Base-by-base conservation (phyloP, 148 eudicot species). In the Heliamphora exappendiculata region DNA sequence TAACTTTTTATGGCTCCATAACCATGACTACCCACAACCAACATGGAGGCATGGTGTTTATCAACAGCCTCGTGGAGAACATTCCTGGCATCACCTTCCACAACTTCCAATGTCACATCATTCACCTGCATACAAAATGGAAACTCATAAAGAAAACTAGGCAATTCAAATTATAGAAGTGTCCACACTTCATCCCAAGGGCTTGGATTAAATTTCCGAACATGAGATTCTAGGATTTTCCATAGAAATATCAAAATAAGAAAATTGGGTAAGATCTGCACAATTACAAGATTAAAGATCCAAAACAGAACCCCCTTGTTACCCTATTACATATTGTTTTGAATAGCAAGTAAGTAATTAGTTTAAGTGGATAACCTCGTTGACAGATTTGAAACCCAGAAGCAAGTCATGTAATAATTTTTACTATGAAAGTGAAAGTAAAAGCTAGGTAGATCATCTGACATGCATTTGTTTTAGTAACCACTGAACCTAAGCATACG, bases 1-100 rank as follows among this genome's bases (percentile, higher is more conserved):
- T 83, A 90, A 94, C 97, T 87, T 80, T 92, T 90, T 7, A 90
- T 79, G 72, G 88, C 90, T 81, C 97, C 97, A 78, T 92, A 89
- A 59, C 97, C 97, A 74, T 92, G 97, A 67, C 86, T 92, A n/a
- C 97, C 97, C 78, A 92, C 86, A 54, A 87, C 94, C 80, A 92
- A 81, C 76, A 90, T 78, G 72, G 92, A 76, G 0, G 91, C 97
- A 75, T 92, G 87, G 81, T 87, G 84, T 83, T 84, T 90, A 37
- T 92, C 94, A 34, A 86, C 93, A 79, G 92, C 92, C 13, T 90
- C 97, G 36, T 92, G 88, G 6, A 92, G 87, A 83, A 86, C 89
- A 81, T 83, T 90, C 80, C 97, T 87, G 11, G 94, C 81, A 82
- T 92, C 97, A 12, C 97, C 97, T 75, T 90, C 97, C 64, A 87